Conservation (phyloP, 2,329 filamentous ascomycete species). For the Clarireedia homoeocarpa region DNA sequence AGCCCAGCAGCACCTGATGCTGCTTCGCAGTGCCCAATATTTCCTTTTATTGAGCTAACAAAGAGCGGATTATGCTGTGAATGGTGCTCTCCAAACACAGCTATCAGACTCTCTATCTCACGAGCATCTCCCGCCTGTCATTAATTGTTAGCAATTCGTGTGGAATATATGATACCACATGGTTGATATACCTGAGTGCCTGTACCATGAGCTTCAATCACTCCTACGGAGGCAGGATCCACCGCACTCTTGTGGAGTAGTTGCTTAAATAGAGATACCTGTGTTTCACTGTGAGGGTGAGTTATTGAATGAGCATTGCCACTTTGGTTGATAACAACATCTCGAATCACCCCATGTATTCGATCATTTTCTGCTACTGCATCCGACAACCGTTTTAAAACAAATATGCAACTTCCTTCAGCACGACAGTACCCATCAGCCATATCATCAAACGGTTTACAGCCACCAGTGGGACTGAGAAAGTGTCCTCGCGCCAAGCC, state of each 20-base stretch:
- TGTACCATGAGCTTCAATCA: too few species aligned
- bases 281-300: slow-evolving; percentile 40
- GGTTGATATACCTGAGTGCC: too few species aligned
- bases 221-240: too few species aligned
- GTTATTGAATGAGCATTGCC: slow-evolving; percentile 52
- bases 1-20: not conserved
- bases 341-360: slow-evolving; percentile 46
- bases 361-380: slow-evolving; percentile 38
- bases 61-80: too few species aligned
- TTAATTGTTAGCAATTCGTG: too few species aligned
- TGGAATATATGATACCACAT: too few species aligned
- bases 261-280: slow-evolving; percentile 19
- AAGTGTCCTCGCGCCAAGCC: slow-evolving; percentile 3
- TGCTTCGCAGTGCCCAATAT: slow-evolving; percentile 3
- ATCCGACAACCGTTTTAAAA: slow-evolving; percentile 34
- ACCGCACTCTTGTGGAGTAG: too few species aligned
- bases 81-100: too few species aligned
- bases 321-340: slow-evolving; percentile 46
- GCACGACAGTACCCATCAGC: slow-evolving; percentile 49
- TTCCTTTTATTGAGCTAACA: slow-evolving; percentile 1
- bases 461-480: slow-evolving; percentile 4
- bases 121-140: too few species aligned
- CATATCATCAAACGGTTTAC: slow-evolving; percentile 35
- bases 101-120: too few species aligned
- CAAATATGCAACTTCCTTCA: slow-evolving; percentile 40